Evolutionary conservation across 192 early-diverging fungal genomes (phyloP).

Genomic region (Umbelopsis isabellina): DNA sequence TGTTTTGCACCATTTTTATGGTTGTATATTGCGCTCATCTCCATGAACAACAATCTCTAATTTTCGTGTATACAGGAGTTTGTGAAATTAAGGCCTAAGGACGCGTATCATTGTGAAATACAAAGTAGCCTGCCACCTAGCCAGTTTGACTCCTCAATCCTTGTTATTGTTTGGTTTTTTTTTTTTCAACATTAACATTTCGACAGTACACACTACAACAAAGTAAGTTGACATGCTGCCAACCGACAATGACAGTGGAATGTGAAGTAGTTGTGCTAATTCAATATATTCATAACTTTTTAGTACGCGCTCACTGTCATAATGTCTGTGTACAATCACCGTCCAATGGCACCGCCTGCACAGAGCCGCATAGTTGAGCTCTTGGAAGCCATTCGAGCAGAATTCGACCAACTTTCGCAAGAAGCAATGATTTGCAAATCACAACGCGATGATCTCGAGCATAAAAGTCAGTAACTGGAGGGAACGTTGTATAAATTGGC

Average conservation of each 20-base stretch:
- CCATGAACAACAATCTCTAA: too few relatives aligned
- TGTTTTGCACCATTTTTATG: too few relatives aligned
- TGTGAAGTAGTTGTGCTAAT: too few relatives aligned
- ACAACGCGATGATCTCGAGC: constrained; percentile 87
- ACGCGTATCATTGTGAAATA: constrained; percentile 23
- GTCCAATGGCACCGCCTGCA: constrained; percentile 74
- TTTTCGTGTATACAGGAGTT: too few relatives aligned
- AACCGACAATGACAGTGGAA: too few relatives aligned
- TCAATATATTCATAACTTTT: neutral
- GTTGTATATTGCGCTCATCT: too few relatives aligned
- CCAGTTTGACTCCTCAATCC: neutral
- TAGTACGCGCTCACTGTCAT: neutral
- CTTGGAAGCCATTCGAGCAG: constrained; percentile 78
- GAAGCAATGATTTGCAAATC: constrained; percentile 72
- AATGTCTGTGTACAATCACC: constrained; percentile 72
- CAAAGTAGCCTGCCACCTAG: neutral
- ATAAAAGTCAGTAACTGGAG: constrained; percentile 66
- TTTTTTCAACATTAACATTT: neutral
- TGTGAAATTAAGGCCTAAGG: neutral
- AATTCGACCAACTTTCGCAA: constrained; percentile 79
- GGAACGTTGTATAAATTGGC: neutral
- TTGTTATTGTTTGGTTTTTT: neutral
- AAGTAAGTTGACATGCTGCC: neutral
- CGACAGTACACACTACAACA: neutral
- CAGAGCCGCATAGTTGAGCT: constrained; percentile 73